Conservation (phyloP, 2,329 filamentous ascomycete species). For the Fusarium mexicanum region DNA sequence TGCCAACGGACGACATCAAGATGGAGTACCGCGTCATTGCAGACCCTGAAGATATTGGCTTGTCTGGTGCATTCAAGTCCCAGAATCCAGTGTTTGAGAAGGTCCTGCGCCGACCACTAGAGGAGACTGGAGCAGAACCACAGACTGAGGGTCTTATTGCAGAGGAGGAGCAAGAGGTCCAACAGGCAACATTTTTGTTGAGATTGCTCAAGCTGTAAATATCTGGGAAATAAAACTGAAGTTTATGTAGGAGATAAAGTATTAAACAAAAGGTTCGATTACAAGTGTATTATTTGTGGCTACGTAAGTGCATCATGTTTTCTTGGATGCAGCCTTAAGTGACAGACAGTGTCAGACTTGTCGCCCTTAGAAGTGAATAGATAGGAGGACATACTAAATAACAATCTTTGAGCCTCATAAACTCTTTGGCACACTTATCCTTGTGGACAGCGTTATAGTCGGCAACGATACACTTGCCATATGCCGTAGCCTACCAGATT, state of each 20-base stretch:
- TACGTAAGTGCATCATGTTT: conserved; percentile 31
- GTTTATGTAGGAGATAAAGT: conserved; percentile 8
- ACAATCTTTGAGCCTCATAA: conserved; percentile 86
- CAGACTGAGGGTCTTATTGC: conserved; percentile 64
- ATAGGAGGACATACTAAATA: conserved; percentile 72
- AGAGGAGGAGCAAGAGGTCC: conserved; percentile 87
- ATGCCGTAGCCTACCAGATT: conserved; percentile 73
- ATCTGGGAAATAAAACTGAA: background rate
- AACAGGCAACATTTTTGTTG: conserved; percentile 82
- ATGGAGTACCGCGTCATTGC: conserved; percentile 89
- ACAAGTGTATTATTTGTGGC: conserved; percentile 8
- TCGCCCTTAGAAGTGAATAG: background rate
- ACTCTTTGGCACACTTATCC: conserved; percentile 89
- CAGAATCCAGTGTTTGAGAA: conserved; percentile 78
- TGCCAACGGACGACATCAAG: conserved; percentile 91
- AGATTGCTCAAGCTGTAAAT: conserved; percentile 76
- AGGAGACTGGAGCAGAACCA: conserved; percentile 51
- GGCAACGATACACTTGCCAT: conserved; percentile 89
- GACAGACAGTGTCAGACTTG: background rate
- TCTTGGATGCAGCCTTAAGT: conserved; percentile 42
- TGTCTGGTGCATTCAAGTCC: conserved; percentile 74
- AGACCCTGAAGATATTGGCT: conserved; percentile 80
- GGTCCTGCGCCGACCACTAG: conserved; percentile 78
- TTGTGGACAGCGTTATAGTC: conserved; percentile 93
- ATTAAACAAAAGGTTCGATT: conserved; percentile 11